These are phyloP conservation scores for Solanum okadae DNA, from an alignment of 257 asterid genomes.

Conservation along the genomic window DNA sequence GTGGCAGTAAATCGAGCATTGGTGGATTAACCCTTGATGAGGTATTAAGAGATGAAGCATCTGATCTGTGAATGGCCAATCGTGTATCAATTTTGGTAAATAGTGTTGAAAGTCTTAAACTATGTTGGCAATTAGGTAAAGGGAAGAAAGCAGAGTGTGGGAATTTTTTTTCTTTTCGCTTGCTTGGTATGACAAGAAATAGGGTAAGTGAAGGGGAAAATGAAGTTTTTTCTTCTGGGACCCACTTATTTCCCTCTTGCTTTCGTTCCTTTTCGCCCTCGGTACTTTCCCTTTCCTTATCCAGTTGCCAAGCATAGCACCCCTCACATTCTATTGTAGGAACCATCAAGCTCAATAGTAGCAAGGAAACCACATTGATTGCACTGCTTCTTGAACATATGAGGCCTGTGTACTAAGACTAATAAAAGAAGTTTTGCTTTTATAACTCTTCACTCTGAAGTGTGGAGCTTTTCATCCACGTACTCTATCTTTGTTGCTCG, in stretches of 20 bases:
- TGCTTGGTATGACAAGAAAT: background rate
- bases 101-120: background rate
- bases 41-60: slow-evolving; percentile 35
- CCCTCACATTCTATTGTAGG: background rate
- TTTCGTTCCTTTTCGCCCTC: background rate
- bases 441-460: background rate
- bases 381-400: background rate
- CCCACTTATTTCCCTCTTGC: background rate
- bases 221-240: background rate
- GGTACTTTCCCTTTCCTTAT: background rate
- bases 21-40: slow-evolving; percentile 96
- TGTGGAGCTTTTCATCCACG: background rate
- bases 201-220: background rate
- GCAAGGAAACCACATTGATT: background rate
- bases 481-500: background rate
- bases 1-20: slow-evolving; percentile 87
- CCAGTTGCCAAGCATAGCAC: background rate
- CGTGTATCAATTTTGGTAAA: background rate
- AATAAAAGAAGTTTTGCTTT: background rate
- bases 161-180: background rate
- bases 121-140: background rate
- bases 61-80: background rate
- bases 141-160: background rate
- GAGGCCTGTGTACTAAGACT: background rate
- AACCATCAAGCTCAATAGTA: background rate